Evolutionary conservation across 2,329 filamentous ascomycete species (phyloP).

Genomic region (Cladosporium sp.): DNA sequence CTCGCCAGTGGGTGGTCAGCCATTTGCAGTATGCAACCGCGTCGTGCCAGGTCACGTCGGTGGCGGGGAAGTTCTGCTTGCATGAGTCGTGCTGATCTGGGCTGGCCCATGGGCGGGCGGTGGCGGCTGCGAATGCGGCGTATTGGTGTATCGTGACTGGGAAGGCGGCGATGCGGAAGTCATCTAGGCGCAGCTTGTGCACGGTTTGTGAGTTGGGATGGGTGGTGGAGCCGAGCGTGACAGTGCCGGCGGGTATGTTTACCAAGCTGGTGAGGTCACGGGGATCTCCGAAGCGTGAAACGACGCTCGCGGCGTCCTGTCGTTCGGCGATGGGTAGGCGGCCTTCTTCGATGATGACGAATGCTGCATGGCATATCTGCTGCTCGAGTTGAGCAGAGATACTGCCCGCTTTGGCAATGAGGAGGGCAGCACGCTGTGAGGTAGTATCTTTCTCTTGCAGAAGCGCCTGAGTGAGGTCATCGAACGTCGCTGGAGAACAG

Average conservation of each 20-base stretch:
- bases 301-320: conserved; percentile 1
- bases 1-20: not conserved
- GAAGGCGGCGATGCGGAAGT: not conserved
- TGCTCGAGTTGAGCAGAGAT: not conserved
- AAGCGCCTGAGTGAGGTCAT: not conserved
- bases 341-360: conserved; percentile 4
- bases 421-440: conserved; percentile 18
- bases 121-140: not conserved
- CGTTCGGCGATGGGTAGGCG: not conserved
- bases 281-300: conserved; percentile 18
- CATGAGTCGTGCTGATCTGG: not conserved
- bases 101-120: not conserved
- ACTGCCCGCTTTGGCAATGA: conserved; percentile 1
- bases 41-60: not conserved
- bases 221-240: not conserved
- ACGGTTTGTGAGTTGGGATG: not conserved
- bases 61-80: not conserved
- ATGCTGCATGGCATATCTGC: not conserved
- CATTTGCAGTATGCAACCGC: not conserved
- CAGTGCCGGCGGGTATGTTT: not conserved
- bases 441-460: not conserved
- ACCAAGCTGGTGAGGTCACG: conserved; percentile 15
- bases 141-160: not conserved
- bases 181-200: not conserved
- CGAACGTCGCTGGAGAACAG: not conserved